These are phyloP conservation scores for Neoconidiobolus thromboides DNA, from an alignment of 371 early-diverging fungal species.

Conservation along the genomic window DNA sequence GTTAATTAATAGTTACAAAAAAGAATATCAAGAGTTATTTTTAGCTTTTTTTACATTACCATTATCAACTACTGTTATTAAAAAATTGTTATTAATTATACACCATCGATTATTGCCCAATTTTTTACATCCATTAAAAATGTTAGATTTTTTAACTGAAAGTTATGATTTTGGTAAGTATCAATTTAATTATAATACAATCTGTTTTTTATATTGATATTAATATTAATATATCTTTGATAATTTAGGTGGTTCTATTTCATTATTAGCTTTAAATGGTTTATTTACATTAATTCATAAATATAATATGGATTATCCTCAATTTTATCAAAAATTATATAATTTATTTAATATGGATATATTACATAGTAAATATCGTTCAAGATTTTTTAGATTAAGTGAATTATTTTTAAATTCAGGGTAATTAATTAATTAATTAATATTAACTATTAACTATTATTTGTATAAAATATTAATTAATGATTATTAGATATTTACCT, in stretches of 20 bases:
- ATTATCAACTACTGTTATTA: slow-evolving; percentile 48
- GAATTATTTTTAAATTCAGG: slow-evolving; percentile 72
- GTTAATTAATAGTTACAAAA: slow-evolving; percentile 17
- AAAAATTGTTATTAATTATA: slow-evolving; percentile 52
- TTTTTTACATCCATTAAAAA: slow-evolving; percentile 45
- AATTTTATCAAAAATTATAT: slow-evolving; percentile 85
- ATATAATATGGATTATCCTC: slow-evolving; percentile 88
- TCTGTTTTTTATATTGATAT: too few relatives aligned
- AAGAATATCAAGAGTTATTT: slow-evolving; percentile 61
- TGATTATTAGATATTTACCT: slow-evolving; percentile 40
- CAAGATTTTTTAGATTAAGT: slow-evolving; percentile 75
- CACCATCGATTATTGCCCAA: slow-evolving; percentile 72
- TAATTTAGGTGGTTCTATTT: slow-evolving; percentile 46
- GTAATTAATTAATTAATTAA: slow-evolving; percentile 21
- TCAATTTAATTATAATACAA: background rate
- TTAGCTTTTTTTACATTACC: slow-evolving; percentile 51
- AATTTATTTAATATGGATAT: slow-evolving; percentile 64
- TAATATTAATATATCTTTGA: background rate
- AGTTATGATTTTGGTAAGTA: slow-evolving; percentile 55
- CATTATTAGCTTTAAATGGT: slow-evolving; percentile 79
- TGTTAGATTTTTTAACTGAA: slow-evolving; percentile 83
- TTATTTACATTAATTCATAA: slow-evolving; percentile 76
- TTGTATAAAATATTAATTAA: background rate
- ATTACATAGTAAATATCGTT: slow-evolving; percentile 78
- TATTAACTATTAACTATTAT: background rate